These are phyloP conservation scores for Albizia julibrissin DNA, from an alignment of 306 rosid species.

Conservation along the genomic window DNA sequence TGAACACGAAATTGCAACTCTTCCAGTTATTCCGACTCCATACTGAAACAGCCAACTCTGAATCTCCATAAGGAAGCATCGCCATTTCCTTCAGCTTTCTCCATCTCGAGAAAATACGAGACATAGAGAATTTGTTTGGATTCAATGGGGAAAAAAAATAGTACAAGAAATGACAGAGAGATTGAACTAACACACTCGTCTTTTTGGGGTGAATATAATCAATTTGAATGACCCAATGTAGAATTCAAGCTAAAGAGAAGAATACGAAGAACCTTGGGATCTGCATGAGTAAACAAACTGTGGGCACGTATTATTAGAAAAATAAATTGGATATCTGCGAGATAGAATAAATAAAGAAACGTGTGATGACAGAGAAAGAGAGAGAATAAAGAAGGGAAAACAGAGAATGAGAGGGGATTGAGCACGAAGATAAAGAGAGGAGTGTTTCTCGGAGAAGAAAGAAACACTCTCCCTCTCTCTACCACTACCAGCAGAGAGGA, in stretches of 20 bases:
- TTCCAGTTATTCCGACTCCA: neutral
- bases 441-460: conserved; percentile 21
- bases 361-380: neutral
- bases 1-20: conserved; percentile 31
- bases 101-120: conserved; percentile 55
- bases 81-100: conserved; percentile 37
- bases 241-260: neutral
- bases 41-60: conserved; percentile 6
- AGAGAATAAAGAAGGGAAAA: neutral
- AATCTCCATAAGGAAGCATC: conserved; percentile 10
- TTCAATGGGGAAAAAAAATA: neutral
- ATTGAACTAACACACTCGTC: neutral
- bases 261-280: conserved; percentile 12
- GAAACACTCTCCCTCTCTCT: neutral
- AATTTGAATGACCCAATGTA: neutral
- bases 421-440: conserved; percentile 23
- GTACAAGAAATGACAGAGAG: neutral
- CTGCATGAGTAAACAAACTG: neutral
- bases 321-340: neutral
- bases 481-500: neutral
- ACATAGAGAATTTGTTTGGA: conserved; percentile 34
- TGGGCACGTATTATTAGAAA: neutral
- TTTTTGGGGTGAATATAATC: neutral
- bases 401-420: conserved; percentile 24
- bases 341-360: neutral